phyloP scores from a whole-genome alignment of 345 rosid species.

The Citrus maxima region DNA sequence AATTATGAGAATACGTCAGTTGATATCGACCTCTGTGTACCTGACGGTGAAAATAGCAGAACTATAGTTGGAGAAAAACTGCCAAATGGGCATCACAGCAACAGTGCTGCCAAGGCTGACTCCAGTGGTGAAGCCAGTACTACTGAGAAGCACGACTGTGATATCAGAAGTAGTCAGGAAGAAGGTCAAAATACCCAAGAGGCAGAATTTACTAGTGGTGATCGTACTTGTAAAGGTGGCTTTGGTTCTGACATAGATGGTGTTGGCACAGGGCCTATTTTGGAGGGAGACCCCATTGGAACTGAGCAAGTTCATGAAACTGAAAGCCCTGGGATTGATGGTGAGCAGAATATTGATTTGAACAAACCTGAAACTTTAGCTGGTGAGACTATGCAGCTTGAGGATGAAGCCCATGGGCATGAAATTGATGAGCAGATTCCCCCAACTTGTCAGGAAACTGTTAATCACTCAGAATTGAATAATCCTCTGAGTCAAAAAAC shows the following conservation, averaged over 20 bases:
- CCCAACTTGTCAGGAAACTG: conserved; percentile 19
- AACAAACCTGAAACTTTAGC: conserved; percentile 34
- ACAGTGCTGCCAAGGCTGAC: conserved; percentile 37
- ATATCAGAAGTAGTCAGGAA: conserved; percentile 55
- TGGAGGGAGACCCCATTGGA: conserved; percentile 60
- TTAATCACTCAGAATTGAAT: conserved; percentile 24
- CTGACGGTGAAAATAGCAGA: conserved; percentile 23
- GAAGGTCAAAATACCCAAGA: conserved; percentile 76
- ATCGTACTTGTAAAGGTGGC: conserved; percentile 47
- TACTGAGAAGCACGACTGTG: conserved; percentile 89
- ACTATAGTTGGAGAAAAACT: conserved; percentile 28
- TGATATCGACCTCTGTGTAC: conserved; percentile 59
- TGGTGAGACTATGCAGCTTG: conserved; percentile 86
- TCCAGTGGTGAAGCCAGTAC: conserved; percentile 69
- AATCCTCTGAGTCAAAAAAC: conserved; percentile 37
- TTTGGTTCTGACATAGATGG: conserved; percentile 86
- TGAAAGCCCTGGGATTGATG: conserved; percentile 54
- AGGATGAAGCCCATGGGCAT: conserved; percentile 50
- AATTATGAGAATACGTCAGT: conserved; percentile 70
- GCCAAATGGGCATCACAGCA: conserved; percentile 21
- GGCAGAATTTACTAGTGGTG: conserved; percentile 58
- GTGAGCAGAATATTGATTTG: conserved; percentile 35
- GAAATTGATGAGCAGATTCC: conserved; percentile 41
- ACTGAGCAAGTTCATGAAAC: conserved; percentile 82
- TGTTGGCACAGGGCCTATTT: conserved; percentile 47